Conservation (phyloP, 2,329 filamentous ascomycete species). For the Chaetomiaceae sp. region DNA sequence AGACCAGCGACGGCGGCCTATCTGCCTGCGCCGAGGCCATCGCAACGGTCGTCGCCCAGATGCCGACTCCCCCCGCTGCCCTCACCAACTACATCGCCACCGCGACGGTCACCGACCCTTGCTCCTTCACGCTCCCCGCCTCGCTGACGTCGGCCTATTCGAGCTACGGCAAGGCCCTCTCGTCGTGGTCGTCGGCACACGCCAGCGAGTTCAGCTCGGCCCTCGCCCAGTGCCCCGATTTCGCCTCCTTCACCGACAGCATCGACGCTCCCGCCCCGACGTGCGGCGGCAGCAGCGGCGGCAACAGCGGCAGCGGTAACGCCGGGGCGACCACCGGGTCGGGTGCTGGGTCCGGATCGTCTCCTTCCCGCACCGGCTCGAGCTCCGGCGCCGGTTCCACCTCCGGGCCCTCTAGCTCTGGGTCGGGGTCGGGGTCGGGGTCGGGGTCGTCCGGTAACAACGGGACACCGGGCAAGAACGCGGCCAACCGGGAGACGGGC, state of each 20-base stretch:
- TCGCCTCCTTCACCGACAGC: constrained; percentile 11
- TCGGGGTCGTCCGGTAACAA: background rate
- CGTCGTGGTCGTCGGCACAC: constrained; percentile 27
- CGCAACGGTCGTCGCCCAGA: constrained; percentile 16
- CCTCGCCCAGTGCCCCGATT: constrained; percentile 27
- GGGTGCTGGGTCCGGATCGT: background rate
- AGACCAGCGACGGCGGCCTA: constrained; percentile 19
- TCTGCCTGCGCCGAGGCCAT: constrained; percentile 23
- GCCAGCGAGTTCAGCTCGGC: constrained; percentile 22
- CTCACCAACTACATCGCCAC: constrained; percentile 22
- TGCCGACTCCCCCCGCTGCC: constrained; percentile 27
- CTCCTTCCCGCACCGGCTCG: background rate
- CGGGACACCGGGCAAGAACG: constrained; percentile 11
- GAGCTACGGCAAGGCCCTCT: constrained; percentile 11
- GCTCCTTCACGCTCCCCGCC: constrained; percentile 26
- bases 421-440: background rate
- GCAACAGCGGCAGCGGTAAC: background rate
- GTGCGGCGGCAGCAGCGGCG: background rate
- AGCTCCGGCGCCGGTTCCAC: background rate
- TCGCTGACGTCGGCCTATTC: constrained; percentile 13
- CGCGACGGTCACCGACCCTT: constrained; percentile 24
- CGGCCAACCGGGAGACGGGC: constrained; percentile 26
- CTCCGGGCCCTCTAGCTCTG: background rate
- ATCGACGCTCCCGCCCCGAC: background rate
- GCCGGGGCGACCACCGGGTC: background rate